Percentiles rank a stretch among this genome's conserved stretches.
phyloP scores from a whole-genome alignment of 768 basidiomycete species.

The Rhodosporidiobolus odoratus region DNA sequence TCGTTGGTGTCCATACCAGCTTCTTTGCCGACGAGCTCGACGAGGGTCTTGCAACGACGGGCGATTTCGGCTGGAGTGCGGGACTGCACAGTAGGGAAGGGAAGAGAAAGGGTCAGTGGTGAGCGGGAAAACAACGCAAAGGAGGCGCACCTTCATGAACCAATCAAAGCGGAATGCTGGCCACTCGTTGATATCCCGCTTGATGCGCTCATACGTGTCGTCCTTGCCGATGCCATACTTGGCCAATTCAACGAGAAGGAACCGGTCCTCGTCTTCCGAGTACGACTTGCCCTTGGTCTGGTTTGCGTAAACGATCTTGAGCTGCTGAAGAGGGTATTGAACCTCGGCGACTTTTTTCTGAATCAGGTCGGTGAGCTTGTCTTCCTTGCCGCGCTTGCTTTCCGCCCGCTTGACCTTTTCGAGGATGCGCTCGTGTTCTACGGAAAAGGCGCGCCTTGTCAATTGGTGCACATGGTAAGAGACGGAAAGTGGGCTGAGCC shows the following conservation, averaged over 20 bases:
- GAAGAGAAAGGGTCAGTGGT: slow-evolving; percentile 44
- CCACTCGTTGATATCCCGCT: slow-evolving; percentile 92
- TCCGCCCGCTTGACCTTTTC: slow-evolving; percentile 84
- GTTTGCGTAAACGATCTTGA: slow-evolving; percentile 80
- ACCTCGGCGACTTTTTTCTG: slow-evolving; percentile 75
- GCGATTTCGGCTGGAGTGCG: slow-evolving; percentile 81
- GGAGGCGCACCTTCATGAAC: slow-evolving; percentile 55
- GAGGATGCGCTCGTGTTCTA: slow-evolving; percentile 73
- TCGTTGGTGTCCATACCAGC: slow-evolving; percentile 61
- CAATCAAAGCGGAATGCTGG: slow-evolving; percentile 96
- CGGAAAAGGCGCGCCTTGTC: neutral
- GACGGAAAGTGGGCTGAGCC: slow-evolving; percentile 32
- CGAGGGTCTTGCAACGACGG: slow-evolving; percentile 75
- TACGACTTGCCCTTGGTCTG: slow-evolving; percentile 92
- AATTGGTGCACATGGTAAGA: neutral
- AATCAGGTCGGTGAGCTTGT: slow-evolving; percentile 71
- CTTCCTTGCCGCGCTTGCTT: slow-evolving; percentile 72
- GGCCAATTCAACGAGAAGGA: slow-evolving; percentile 79
- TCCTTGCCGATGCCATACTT: slow-evolving; percentile 84
- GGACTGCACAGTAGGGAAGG: slow-evolving; percentile 67
- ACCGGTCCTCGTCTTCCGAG: slow-evolving; percentile 93
- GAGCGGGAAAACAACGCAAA: neutral
- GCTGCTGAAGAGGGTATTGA: slow-evolving; percentile 89
- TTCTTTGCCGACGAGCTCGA: slow-evolving; percentile 91
- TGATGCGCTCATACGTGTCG: slow-evolving; percentile 86